phyloP scores from a whole-genome alignment of 306 rosid species.

The Pyrus betulifolia region DNA sequence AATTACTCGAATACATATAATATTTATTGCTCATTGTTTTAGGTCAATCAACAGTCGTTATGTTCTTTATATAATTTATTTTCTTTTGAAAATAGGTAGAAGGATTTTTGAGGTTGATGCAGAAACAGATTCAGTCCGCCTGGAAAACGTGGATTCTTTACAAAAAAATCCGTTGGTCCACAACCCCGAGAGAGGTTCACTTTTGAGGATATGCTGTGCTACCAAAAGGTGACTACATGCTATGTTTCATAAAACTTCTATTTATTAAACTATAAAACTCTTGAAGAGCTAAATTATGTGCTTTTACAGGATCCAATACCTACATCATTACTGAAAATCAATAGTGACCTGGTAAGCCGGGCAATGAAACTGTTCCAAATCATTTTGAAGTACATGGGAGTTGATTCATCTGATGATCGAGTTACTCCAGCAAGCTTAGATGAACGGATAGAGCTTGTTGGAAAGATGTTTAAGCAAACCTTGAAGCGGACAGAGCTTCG shows the following conservation, averaged over 20 bases:
- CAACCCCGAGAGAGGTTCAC: slow-evolving; percentile 69
- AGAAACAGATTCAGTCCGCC: slow-evolving; percentile 93
- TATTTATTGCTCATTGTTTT: background rate
- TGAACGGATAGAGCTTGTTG: slow-evolving; percentile 72
- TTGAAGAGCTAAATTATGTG: slow-evolving; percentile 7
- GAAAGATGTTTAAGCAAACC: slow-evolving; percentile 81
- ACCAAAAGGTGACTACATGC: slow-evolving; percentile 66
- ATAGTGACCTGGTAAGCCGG: slow-evolving; percentile 72
- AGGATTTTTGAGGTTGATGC: slow-evolving; percentile 83
- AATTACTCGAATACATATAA: background rate
- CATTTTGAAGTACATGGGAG: slow-evolving; percentile 85
- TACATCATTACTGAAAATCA: slow-evolving; percentile 72
- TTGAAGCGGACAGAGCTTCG: slow-evolving; percentile 87
- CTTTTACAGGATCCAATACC: slow-evolving; percentile 77
- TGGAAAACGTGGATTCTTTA: slow-evolving; percentile 90
- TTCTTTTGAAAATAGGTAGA: slow-evolving; percentile 52
- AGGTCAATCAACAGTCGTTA: background rate
- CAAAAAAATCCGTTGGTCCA: slow-evolving; percentile 69
- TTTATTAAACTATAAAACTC: background rate
- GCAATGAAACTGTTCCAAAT: slow-evolving; percentile 81
- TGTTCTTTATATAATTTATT: slow-evolving; percentile 1
- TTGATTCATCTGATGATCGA: slow-evolving; percentile 81
- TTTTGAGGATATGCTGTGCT: slow-evolving; percentile 93
- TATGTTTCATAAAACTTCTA: background rate
- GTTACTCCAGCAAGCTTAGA: slow-evolving; percentile 57